Percentiles rank a stretch among this genome's conserved stretches.
Conservation (phyloP, 2,329 filamentous ascomycete genomes). For the Chaetomium sp. region DNA sequence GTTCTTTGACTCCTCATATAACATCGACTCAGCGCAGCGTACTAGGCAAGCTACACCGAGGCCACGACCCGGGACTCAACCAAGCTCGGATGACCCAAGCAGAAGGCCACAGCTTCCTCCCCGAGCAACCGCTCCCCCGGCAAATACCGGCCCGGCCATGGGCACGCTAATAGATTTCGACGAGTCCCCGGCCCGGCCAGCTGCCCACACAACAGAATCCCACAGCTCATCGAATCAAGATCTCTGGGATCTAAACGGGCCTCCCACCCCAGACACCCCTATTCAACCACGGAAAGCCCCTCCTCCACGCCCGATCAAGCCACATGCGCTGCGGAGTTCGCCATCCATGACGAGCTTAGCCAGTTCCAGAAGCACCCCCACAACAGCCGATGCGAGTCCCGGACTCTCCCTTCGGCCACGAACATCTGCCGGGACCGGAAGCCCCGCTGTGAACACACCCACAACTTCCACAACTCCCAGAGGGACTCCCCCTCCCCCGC, state of each 20-base stretch:
- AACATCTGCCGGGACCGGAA: neutral
- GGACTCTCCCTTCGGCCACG: slow-evolving; percentile 1
- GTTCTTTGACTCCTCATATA: slow-evolving; percentile 62
- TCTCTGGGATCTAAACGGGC: slow-evolving; percentile 60
- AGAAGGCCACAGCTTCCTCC: slow-evolving; percentile 31
- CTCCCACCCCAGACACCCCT: slow-evolving; percentile 13
- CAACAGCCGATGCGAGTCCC: neutral
- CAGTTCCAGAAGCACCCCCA: neutral
- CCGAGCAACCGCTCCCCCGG: slow-evolving; percentile 22
- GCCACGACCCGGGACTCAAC: slow-evolving; percentile 13
- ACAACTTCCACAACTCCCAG: slow-evolving; percentile 8
- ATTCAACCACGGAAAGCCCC: slow-evolving; percentile 29
- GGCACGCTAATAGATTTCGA: slow-evolving; percentile 57
- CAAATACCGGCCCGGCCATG: slow-evolving; percentile 37
- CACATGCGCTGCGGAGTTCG: slow-evolving; percentile 45
- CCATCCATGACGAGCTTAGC: slow-evolving; percentile 27
- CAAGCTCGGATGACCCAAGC: slow-evolving; percentile 16
- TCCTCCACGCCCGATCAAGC: slow-evolving; percentile 54
- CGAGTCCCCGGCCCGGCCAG: slow-evolving; percentile 35
- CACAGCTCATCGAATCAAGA: slow-evolving; percentile 24
- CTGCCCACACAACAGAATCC: neutral
- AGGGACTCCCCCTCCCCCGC: slow-evolving; percentile 35
- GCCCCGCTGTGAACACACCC: neutral
- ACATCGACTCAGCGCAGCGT: slow-evolving; percentile 1
- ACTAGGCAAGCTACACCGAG: slow-evolving; percentile 13